These are phyloP conservation scores for Cladosporium velox DNA, from an alignment of 2,329 filamentous ascomycete genomes.

Conservation along the genomic window DNA sequence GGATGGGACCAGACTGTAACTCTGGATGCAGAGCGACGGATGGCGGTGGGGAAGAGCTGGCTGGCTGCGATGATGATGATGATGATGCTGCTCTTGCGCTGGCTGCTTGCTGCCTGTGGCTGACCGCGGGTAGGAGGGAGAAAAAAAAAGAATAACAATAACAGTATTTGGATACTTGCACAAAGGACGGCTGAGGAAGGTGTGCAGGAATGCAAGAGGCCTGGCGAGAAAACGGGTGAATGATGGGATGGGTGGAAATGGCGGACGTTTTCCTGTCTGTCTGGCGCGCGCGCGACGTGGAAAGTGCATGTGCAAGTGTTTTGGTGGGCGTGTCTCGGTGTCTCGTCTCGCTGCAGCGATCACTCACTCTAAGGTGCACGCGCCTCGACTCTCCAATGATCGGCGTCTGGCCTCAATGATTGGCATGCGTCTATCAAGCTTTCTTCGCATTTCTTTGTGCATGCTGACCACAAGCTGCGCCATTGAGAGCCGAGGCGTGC, in stretches of 20 bases:
- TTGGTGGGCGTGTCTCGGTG: background rate
- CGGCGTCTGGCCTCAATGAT: background rate
- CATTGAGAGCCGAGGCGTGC: background rate
- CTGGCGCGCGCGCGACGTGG: background rate
- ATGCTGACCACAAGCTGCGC: background rate
- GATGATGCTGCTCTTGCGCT: background rate
- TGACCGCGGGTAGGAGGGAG: background rate
- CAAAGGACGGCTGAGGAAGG: background rate
- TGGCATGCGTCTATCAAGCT: background rate
- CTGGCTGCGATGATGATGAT: background rate
- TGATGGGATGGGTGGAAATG: background rate
- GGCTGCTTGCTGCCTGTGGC: background rate
- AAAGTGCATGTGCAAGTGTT: background rate
- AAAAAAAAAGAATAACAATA: background rate
- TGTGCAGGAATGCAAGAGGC: background rate
- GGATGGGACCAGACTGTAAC: background rate
- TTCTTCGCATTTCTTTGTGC: background rate
- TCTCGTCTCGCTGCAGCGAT: constrained; percentile 11
- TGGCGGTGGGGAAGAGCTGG: background rate
- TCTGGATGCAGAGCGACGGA: background rate
- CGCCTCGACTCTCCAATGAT: background rate
- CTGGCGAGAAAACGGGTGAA: background rate
- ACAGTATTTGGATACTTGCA: background rate
- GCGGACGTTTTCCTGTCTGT: background rate
- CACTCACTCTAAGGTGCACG: background rate